Evolutionary conservation across 371 early-diverging fungal genomes (phyloP), one percentile per base, ranked within the genome.

Genomic region (Gilbertella persicaria): DNA sequence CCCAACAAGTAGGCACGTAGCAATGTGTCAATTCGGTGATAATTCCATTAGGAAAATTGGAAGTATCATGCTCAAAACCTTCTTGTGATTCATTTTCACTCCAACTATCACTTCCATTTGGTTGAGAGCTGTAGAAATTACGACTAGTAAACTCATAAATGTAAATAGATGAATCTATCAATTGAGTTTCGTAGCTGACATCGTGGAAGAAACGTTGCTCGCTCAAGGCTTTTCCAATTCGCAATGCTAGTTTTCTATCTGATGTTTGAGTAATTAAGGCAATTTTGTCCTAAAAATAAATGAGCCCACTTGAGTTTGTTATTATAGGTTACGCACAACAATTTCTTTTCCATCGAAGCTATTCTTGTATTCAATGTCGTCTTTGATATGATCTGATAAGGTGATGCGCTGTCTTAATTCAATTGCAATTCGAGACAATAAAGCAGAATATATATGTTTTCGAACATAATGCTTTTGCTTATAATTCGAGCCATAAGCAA

Each of bases 301-400:
- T 13, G 5, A 37, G 1, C 13, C 9, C 19, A 5, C 23, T 14
- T 13, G 13, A 37, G n/a, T n/a, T n/a, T n/a, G n/a, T n/a, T n/a
- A n/a, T n/a, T n/a, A n/a, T n/a, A n/a, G n/a, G n/a, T 20, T 7
- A 54, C 73, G 57, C 78, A 89, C 93, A 45, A 94, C 91, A 8
- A 89, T 92, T 16, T 90, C 90, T 53, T 82, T 75, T 41, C 94
- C 96, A 35, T 76, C 75, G 61, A 94, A 94, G 41, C 83, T 86
- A 52, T 85, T 72, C 45, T 76, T 82, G 60, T 94, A 88, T 63
- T 91, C 90, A 24, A 94, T 78, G 10, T 78, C 78, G 57, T 94
- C 86, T 56, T 88, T 89, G 23, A 69, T 69, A 19, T 88, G 13
- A 71, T 50, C 5, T 66, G 60, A 24, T 62, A 69, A 29, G 2